Evolutionary conservation across 108 stramenopile genomes (phyloP).

Genomic region (Chaetoceros tenuissimus): DNA sequence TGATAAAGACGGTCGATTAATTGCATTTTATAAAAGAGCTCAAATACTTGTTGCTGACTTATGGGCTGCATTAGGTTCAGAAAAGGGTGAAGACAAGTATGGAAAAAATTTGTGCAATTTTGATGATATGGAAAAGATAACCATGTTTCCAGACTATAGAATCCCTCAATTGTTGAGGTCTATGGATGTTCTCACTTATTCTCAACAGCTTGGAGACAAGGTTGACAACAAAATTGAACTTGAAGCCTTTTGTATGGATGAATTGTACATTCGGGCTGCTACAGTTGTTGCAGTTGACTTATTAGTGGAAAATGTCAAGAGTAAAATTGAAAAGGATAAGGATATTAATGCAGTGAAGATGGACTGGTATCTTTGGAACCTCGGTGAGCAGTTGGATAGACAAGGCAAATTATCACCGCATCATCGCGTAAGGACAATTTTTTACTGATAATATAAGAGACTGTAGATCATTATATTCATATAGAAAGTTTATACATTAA

Average conservation of each 20-base stretch:
- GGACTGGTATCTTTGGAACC: slow-evolving; percentile 87
- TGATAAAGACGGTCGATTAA: slow-evolving; percentile 8
- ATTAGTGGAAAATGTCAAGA: slow-evolving; percentile 46
- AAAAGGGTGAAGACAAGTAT: slow-evolving; percentile 11
- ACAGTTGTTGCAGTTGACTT: slow-evolving; percentile 85
- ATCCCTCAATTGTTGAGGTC: slow-evolving; percentile 85
- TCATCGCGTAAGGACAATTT: slow-evolving; percentile 70
- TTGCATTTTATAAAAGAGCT: slow-evolving; percentile 84
- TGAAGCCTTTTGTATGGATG: slow-evolving; percentile 41
- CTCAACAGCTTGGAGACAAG: slow-evolving; percentile 23
- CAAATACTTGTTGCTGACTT: slow-evolving; percentile 88
- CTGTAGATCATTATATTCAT: too few species aligned
- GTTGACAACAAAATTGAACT: slow-evolving; percentile 60
- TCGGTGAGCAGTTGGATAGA: slow-evolving; percentile 62
- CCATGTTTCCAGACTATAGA: slow-evolving; percentile 92
- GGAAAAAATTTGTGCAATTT: slow-evolving; percentile 28
- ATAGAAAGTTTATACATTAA: too few species aligned
- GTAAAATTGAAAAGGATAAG: slow-evolving; percentile 5
- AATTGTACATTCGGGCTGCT: slow-evolving; percentile 79
- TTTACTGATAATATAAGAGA: too few species aligned
- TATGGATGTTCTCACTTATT: slow-evolving; percentile 56
- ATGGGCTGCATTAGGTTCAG: slow-evolving; percentile 56
- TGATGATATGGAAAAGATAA: slow-evolving; percentile 46
- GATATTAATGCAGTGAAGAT: slow-evolving; percentile 69
- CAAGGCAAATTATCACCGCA: slow-evolving; percentile 47